Conservation (phyloP, 2,329 filamentous ascomycete genomes). For the Teratosphaeria viscida region DNA sequence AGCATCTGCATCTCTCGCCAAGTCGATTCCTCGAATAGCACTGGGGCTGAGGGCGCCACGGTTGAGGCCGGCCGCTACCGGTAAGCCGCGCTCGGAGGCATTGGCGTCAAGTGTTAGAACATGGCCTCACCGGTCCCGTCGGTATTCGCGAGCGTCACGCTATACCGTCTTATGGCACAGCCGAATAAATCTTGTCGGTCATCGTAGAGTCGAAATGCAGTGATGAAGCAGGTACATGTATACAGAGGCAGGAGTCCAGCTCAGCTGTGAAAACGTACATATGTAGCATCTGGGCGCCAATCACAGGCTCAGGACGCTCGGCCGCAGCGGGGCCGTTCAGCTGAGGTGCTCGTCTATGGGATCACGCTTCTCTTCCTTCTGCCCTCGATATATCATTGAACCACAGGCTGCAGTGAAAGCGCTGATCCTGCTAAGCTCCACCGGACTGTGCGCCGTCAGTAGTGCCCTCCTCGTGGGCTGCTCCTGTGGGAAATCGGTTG, state of each 20-base stretch:
- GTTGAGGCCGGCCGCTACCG: neutral
- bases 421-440: too few relatives aligned
- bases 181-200: neutral
- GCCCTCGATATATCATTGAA: neutral
- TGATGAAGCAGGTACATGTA: neutral
- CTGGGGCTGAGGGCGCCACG: neutral
- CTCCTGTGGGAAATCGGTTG: too few relatives aligned
- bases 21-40: neutral
- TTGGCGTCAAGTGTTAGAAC: neutral
- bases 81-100: neutral
- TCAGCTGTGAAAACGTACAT: neutral
- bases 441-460: too few relatives aligned
- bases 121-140: neutral
- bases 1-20: neutral
- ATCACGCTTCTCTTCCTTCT: neutral
- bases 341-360: neutral
- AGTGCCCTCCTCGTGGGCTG: too few relatives aligned
- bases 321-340: neutral
- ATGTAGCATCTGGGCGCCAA: neutral
- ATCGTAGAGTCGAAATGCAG: neutral
- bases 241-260: neutral
- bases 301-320: neutral
- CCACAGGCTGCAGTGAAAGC: neutral
- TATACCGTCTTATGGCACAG: too few relatives aligned
- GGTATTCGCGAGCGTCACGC: too few relatives aligned